These are phyloP conservation scores for Noccaea caerulescens DNA, from an alignment of 345 rosid species.

Conservation along the genomic window DNA sequence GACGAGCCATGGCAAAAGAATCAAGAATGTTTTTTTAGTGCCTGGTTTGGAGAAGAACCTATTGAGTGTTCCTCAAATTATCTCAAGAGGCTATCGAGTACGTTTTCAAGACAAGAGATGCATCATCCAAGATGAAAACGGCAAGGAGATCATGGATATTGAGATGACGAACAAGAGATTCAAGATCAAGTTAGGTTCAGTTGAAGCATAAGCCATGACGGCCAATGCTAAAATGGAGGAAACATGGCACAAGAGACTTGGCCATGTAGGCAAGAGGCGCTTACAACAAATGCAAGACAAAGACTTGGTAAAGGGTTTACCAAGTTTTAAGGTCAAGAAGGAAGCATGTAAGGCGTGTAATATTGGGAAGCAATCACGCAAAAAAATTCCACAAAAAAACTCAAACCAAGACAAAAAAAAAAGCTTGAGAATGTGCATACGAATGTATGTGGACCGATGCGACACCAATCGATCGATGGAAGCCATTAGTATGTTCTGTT, in stretches of 20 bases:
- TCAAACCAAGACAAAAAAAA: neutral
- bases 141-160: neutral
- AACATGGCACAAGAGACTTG: slow-evolving; percentile 3
- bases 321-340: no score
- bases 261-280: neutral
- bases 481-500: neutral
- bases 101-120: neutral
- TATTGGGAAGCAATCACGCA: neutral
- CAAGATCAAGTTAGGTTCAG: neutral
- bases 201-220: neutral
- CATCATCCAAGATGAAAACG: slow-evolving; percentile 1
- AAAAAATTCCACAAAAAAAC: neutral
- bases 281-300: neutral
- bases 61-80: neutral
- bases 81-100: slow-evolving; percentile 1
- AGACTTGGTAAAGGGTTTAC: no score
- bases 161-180: neutral
- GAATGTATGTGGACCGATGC: neutral
- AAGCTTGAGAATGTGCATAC: neutral
- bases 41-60: neutral
- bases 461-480: neutral
- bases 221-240: neutral
- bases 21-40: neutral
- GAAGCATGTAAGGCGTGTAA: neutral
- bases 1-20: neutral